Percentiles rank a stretch among this genome's conserved stretches.
Evolutionary conservation across 106 monocot genomes (phyloP).

Genomic region (Allium sativum): DNA sequence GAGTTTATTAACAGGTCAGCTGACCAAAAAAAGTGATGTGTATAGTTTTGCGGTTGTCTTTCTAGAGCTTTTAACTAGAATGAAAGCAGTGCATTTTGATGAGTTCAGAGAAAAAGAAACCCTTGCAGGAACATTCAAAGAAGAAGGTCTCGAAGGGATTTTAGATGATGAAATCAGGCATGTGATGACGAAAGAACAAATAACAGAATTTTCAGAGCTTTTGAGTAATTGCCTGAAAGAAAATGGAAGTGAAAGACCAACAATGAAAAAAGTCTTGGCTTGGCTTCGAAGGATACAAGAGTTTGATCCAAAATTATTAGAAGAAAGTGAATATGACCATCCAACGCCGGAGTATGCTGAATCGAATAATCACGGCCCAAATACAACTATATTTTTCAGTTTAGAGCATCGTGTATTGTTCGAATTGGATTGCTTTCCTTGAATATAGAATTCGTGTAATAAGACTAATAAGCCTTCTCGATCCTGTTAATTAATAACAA

Average conservation of each 20-base stretch:
- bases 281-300: slow-evolving; percentile 1
- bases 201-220: background rate
- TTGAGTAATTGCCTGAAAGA: background rate
- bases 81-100: background rate
- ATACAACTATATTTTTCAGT: background rate
- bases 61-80: background rate
- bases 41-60: slow-evolving; percentile 4
- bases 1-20: background rate
- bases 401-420: background rate
- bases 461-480: no score
- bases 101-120: background rate
- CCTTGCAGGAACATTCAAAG: background rate
- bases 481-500: no score
- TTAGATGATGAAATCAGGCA: slow-evolving; percentile 3
- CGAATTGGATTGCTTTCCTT: background rate
- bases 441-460: background rate
- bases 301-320: background rate
- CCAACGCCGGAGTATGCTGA: background rate
- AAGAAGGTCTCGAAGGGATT: background rate
- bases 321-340: background rate
- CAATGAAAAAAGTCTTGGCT: background rate
- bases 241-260: background rate
- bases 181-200: background rate
- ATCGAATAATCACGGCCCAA: background rate
- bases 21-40: background rate